Evolutionary conservation across 768 basidiomycete species (phyloP).

Genomic region (Suillus decipiens): DNA sequence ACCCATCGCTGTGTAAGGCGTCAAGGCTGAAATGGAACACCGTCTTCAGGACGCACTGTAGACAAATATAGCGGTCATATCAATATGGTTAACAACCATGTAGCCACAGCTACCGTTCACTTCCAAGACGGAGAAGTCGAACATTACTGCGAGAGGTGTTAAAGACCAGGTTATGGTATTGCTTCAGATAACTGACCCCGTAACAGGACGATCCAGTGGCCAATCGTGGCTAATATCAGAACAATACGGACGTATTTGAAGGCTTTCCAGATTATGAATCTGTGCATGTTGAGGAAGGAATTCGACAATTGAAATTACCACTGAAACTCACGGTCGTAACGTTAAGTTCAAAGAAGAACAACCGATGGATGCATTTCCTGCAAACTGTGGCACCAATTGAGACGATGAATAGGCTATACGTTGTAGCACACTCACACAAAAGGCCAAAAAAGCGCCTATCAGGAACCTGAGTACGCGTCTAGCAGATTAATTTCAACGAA

Average conservation of each 20-base stretch:
- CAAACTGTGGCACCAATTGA: neutral
- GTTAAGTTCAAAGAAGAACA: constrained; percentile 3
- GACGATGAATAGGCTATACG: neutral
- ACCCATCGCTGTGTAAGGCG: constrained; percentile 1
- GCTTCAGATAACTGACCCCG: neutral
- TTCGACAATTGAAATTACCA: neutral
- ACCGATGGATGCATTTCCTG: constrained; percentile 4
- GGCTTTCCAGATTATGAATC: neutral
- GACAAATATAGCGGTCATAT: neutral
- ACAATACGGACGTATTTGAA: neutral
- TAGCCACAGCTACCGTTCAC: neutral
- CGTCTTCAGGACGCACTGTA: neutral
- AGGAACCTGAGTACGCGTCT: neutral
- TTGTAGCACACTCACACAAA: neutral
- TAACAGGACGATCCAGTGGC: neutral
- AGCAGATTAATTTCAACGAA: neutral
- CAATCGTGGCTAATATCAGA: constrained; percentile 1
- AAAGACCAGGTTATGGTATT: neutral
- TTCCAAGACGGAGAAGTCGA: neutral
- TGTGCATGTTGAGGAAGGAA: neutral
- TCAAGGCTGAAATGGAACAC: neutral
- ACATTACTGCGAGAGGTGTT: neutral
- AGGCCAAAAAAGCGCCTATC: neutral
- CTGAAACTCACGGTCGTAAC: constrained; percentile 1
- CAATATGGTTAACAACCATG: neutral